A percentile compares a stretch with the other conserved stretches of the same genome.
Evolutionary conservation across 192 early-diverging fungal genomes (phyloP).

Genomic region (Mortierella antarctica): DNA sequence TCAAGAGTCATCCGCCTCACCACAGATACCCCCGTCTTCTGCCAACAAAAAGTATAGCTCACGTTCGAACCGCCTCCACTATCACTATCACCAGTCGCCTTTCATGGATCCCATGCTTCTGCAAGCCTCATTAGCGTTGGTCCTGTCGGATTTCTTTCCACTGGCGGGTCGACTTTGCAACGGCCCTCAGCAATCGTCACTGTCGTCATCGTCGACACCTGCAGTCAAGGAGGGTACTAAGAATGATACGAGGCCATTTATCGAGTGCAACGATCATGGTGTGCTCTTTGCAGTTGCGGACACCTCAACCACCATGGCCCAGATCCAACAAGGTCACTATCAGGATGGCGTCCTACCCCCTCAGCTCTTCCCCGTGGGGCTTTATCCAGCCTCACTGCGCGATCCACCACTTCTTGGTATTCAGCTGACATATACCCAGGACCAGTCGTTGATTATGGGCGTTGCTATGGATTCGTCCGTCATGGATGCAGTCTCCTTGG

Average conservation of each 20-base stretch:
- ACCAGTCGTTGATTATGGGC: conserved; percentile 49
- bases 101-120: conserved; percentile 53
- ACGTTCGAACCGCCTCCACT: conserved; percentile 30
- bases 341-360: conserved; percentile 43
- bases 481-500: conserved; percentile 43
- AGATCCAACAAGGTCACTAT: conserved; percentile 34
- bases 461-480: conserved; percentile 49
- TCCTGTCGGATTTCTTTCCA: conserved; percentile 46
- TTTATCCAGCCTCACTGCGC: conserved; percentile 46
- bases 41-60: conserved; percentile 9
- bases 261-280: conserved; percentile 49
- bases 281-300: conserved; percentile 50
- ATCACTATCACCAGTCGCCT: conserved; percentile 34
- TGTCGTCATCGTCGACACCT: not conserved
- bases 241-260: conserved; percentile 13
- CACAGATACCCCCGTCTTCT: not conserved
- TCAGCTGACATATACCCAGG: conserved; percentile 46
- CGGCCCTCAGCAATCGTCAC: conserved; percentile 1
- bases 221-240: not conserved
- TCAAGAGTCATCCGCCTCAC: conserved; percentile 21
- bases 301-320: conserved; percentile 21
- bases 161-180: conserved; percentile 39
- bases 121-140: conserved; percentile 49
- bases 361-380: conserved; percentile 44
- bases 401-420: conserved; percentile 43